Conservation (phyloP, 305 asterid species). For the Solanum aculeatissimum region DNA sequence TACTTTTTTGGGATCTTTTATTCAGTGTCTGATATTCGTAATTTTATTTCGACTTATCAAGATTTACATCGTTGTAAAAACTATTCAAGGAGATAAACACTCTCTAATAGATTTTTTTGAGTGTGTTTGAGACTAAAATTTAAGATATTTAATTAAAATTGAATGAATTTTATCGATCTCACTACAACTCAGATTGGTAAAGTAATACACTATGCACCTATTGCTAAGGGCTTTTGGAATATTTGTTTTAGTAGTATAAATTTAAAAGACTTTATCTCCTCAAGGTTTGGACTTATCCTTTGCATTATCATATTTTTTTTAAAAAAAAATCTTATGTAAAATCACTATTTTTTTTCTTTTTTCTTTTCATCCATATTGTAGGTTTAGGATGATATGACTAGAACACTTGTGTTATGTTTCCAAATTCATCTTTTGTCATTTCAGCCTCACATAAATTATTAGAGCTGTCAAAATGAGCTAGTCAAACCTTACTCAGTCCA, state of each 20-base stretch:
- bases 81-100: no score
- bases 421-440: background rate
- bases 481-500: no score
- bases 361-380: background rate
- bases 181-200: accelerated
- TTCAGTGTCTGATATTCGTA: background rate
- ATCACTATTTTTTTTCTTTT: background rate
- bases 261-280: background rate
- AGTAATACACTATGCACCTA: background rate
- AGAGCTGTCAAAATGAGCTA: no score
- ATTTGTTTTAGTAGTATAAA: background rate
- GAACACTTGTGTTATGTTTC: background rate
- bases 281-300: background rate
- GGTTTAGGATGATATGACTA: background rate
- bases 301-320: background rate
- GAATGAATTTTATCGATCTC: background rate
- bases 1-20: background rate
- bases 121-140: no score
- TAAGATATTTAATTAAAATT: background rate
- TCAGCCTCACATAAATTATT: background rate
- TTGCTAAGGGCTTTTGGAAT: background rate
- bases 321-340: background rate
- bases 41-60: background rate
- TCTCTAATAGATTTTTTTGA: no score
- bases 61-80: background rate